Percentiles rank a stretch among this genome's conserved stretches.
These are phyloP conservation scores for Sequoia sempervirens DNA, from an alignment of 75 land plant genomes.

Conservation along the genomic window DNA sequence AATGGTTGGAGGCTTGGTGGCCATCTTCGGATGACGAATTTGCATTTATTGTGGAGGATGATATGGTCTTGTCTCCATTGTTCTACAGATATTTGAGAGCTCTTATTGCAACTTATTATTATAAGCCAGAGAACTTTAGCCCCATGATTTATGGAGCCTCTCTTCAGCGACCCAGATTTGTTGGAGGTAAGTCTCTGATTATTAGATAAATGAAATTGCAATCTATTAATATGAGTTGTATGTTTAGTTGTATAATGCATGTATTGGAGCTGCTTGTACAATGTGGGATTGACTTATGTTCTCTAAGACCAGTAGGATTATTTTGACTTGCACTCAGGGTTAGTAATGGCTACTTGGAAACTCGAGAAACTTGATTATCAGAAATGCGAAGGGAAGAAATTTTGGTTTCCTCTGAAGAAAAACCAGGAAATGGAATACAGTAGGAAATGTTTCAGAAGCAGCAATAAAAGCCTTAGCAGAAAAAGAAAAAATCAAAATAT, in stretches of 20 bases:
- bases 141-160: slow-evolving; percentile 78
- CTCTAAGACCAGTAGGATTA: neutral
- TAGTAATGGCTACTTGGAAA: neutral
- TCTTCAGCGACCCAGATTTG: slow-evolving; percentile 93
- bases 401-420: neutral
- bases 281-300: neutral
- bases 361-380: neutral
- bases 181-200: slow-evolving; percentile 55
- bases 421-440: too few species aligned
- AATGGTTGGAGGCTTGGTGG: slow-evolving; percentile 99
- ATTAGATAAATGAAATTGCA: neutral
- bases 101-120: slow-evolving; percentile 71
- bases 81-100: slow-evolving; percentile 65
- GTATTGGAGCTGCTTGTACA: neutral
- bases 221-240: neutral
- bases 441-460: too few species aligned
- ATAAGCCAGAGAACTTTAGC: slow-evolving; percentile 50
- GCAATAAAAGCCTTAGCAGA: too few species aligned
- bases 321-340: neutral
- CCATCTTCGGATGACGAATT: slow-evolving; percentile 81
- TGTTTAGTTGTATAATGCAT: neutral
- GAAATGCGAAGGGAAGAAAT: neutral
- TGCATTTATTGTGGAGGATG: slow-evolving; percentile 93
- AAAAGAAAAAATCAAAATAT: too few species aligned
- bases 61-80: slow-evolving; percentile 80